Conservation (phyloP, 192 early-diverging fungal genomes). For the Phlyctochytrium bullatum region DNA sequence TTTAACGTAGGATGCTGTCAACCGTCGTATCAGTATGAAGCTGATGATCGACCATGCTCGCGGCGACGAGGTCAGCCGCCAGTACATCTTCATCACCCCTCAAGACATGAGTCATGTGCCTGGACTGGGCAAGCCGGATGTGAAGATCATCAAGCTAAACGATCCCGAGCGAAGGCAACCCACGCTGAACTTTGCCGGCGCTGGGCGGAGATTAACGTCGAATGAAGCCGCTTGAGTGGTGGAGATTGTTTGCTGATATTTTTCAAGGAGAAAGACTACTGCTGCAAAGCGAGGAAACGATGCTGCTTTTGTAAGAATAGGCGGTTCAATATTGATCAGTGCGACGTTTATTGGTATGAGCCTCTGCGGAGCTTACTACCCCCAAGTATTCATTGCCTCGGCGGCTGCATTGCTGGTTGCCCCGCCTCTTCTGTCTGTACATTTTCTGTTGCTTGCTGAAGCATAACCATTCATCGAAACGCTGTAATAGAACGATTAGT, state of each 20-base stretch:
- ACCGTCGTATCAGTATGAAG: slow-evolving; percentile 79
- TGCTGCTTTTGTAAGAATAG: too few relatives aligned
- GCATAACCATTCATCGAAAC: too few relatives aligned
- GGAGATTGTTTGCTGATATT: slow-evolving; percentile 12
- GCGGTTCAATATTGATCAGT: too few relatives aligned
- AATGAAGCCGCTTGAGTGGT: slow-evolving; percentile 7
- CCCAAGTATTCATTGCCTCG: too few relatives aligned
- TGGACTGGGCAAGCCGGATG: slow-evolving; percentile 18
- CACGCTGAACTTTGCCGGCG: slow-evolving; percentile 22
- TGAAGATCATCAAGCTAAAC: slow-evolving; percentile 51
- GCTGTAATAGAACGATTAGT: too few relatives aligned
- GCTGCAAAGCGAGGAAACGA: too few relatives aligned
- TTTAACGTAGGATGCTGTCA: slow-evolving; percentile 81
- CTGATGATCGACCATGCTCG: slow-evolving; percentile 86
- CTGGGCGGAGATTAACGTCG: slow-evolving; percentile 13
- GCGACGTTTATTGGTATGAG: too few relatives aligned
- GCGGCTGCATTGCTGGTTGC: too few relatives aligned
- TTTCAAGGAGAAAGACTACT: too few relatives aligned
- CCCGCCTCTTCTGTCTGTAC: too few relatives aligned
- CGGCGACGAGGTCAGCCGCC: slow-evolving; percentile 49
- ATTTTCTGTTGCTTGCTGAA: too few relatives aligned
- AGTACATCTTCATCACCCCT: slow-evolving; percentile 97
- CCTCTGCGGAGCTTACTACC: too few relatives aligned
- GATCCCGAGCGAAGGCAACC: slow-evolving; percentile 44
- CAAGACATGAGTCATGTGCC: slow-evolving; percentile 68